Evolutionary conservation across 2,329 filamentous ascomycete species (phyloP), one percentile per base, ranked within the genome.

Genomic region (Lasiodiplodia hormozganensis): DNA sequence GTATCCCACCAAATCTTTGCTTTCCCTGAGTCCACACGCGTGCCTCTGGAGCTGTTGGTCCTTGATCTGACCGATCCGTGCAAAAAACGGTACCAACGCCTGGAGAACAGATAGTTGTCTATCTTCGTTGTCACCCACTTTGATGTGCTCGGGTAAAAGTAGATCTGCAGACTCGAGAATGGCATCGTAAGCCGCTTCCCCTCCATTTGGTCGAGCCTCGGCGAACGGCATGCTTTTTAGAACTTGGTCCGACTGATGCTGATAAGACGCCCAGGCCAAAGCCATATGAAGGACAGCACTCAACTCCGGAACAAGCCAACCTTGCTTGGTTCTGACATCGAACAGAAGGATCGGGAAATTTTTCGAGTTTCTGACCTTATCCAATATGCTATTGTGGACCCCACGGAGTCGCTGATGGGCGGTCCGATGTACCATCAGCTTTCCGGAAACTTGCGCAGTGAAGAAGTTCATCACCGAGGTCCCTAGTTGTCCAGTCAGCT

Each of bases 281-380:
- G 43, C 43, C 31, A 64, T 18, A 5, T 64, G 60, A 21, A 64
- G 60, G 0, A 64, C 6, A 0, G 16, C 47, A 4, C 47, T 64
- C 23, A 64, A 18, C 5, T 64, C 60, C 2, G 60, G n/a, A 16
- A 64, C 43, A 34, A 64, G 47, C 60, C 60, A 64, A 4, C 60
- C 60, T 38, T 31, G 23, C 6, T 52, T 64, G 1, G 60, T 36
- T 1, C 0, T 10, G 3, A 28, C 28, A 0, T 64, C 60, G 4
- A 34, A 64, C 1, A 64, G 3, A 1, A 64, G n/a, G 0, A 36
- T 21, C 0, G 60, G 47, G 11, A 8, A 1, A 0, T 25, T 1
- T 2, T 51, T 64, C 0, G 60, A 64, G 11, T 64, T 64, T 2
- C 60, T 18, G 18, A 64, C 2, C 12, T 64, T 52, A 25, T 64